Evolutionary conservation across 768 basidiomycete genomes (phyloP), one percentile per base, ranked within the genome.

Genomic region (Amanita pallidorosea): DNA sequence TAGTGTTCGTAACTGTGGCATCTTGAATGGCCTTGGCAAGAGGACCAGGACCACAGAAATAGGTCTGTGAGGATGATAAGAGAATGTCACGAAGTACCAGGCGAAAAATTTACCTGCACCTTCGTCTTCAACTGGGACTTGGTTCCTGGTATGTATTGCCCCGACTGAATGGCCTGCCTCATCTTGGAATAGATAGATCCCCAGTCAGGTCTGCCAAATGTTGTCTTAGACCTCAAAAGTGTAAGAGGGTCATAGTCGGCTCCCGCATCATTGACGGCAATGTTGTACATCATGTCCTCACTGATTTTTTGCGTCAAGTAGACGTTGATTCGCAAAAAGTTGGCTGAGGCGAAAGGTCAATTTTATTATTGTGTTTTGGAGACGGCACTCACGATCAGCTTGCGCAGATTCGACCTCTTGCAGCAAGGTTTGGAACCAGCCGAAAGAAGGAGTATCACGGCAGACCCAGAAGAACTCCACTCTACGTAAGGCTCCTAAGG

Each of bases 381-480:
- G 18, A 51, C 8, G 1, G 20, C 31, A n/a, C 88, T 73, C 62
- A 91, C 90, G 87, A 72, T 93, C 88, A 33, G 81, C 81, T 62
- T 93, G 91, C 41, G 88, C 85, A 45, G 80, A 81, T 64, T 96
- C 93, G 42, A 96, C 83, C 63, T 92, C 84, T 60, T 85, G 84
- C 53, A 96, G 73, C 47, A 96, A 69, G 54, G 77, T 82, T 65
- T 94, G 89, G 79, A 97, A 95, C 93, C 93, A 96, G 58, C 90
- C 92, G 60, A 96, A 92, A n/a, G 88, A 88, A n/a, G 89, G 89
- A n/a, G 87, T 81, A 57, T 93, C 88, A 63, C 88, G 84, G 64
- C 85, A 88, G 55, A 90, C 78, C 93, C 92, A 95, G 70, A 95
- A 88, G 67, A 95, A 94, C 59, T 95, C 90, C 52, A 96, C 94